Conservation (phyloP, 129 eudicot species). For the Gnaphalium uliginosum region DNA sequence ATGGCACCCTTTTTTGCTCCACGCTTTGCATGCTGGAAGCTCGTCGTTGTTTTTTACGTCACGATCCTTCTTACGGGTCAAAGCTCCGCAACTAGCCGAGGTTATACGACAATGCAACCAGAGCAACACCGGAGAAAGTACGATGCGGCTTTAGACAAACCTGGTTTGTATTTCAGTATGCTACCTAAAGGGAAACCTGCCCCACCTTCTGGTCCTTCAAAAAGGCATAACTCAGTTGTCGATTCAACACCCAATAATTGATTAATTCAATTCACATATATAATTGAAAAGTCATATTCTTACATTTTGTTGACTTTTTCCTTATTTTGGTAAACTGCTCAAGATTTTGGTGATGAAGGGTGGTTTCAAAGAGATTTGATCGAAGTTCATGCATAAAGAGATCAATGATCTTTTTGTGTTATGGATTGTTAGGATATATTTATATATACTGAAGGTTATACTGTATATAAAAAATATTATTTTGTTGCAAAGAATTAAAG, state of each 20-base stretch:
- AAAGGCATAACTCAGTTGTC: constrained; percentile 60
- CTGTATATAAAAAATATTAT: constrained; percentile 31
- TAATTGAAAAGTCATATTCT: constrained; percentile 5
- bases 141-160: constrained; percentile 9
- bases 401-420: background rate
- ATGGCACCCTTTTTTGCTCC: constrained; percentile 23
- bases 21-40: constrained; percentile 12
- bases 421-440: constrained; percentile 3
- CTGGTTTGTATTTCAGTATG: constrained; percentile 31
- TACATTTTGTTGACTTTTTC: constrained; percentile 10
- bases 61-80: constrained; percentile 33
- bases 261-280: background rate
- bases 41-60: constrained; percentile 24
- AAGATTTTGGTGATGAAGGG: constrained; percentile 30
- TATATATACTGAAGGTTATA: constrained; percentile 15
- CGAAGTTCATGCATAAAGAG: background rate
- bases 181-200: constrained; percentile 57
- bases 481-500: constrained; percentile 17
- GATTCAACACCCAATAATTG: constrained; percentile 26
- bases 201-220: constrained; percentile 84
- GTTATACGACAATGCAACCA: constrained; percentile 29
- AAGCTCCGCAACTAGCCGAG: constrained; percentile 40
- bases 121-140: constrained; percentile 29
- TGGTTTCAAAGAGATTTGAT: constrained; percentile 17
- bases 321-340: constrained; percentile 2